These are phyloP conservation scores for Hericium coralloides DNA, from an alignment of 768 basidiomycete species.

Conservation along the genomic window DNA sequence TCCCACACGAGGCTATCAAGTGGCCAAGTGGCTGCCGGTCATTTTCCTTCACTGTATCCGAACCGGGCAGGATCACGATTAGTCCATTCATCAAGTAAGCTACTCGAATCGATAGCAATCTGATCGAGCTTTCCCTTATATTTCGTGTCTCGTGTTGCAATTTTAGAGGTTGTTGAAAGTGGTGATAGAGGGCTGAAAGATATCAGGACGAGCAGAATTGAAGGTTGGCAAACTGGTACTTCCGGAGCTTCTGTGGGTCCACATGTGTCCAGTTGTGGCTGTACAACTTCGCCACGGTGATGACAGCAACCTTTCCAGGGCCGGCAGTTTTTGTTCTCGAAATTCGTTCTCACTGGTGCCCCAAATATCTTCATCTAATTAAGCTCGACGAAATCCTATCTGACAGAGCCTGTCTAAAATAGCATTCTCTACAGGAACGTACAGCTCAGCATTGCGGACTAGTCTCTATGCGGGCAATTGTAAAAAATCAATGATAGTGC, in stretches of 20 bases:
- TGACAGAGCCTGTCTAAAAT: too few relatives aligned
- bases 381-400: too few relatives aligned
- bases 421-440: too few relatives aligned
- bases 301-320: too few relatives aligned
- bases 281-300: not conserved
- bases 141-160: not conserved
- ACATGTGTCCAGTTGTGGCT: constrained; percentile 19
- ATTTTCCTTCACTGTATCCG: not conserved
- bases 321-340: too few relatives aligned
- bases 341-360: too few relatives aligned
- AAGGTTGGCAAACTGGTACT: not conserved
- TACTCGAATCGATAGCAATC: not conserved
- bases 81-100: not conserved
- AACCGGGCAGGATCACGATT: not conserved
- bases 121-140: not conserved
- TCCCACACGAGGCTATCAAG: constrained; percentile 7
- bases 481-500: too few relatives aligned
- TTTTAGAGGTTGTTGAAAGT: too few relatives aligned
- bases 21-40: not conserved
- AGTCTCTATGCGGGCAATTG: too few relatives aligned
- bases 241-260: constrained; percentile 17
- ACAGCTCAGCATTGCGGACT: too few relatives aligned
- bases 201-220: not conserved
- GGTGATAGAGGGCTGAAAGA: too few relatives aligned
- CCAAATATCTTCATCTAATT: too few relatives aligned